Base-by-base conservation (phyloP, 257 asterid genomes). In the Rehmannia glutinosa region DNA sequence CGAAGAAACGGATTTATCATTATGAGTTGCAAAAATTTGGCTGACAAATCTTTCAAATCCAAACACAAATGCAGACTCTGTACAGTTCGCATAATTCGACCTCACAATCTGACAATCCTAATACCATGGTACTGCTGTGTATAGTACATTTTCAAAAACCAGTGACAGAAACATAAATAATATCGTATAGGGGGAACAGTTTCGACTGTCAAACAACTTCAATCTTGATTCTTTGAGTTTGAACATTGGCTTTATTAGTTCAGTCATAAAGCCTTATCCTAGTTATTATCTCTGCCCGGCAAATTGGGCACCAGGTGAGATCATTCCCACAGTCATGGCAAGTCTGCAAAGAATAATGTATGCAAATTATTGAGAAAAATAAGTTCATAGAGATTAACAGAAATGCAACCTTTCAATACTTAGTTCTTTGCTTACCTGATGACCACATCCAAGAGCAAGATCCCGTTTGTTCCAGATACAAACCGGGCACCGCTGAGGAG, bases 381-480 rank as follows among this genome's bases (percentile, higher is more conserved):
- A 35, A 3, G 7, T n/a, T 28, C 13, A 27, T 0, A 1, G n/a
- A 12, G 10, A 21, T 59, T 1, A 45, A 12, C 12, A 32, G 27
- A 49, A 9, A 47, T 17, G 19, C 15, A 43, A 42, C 49, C 56
- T 13, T 7, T 13, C 12, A 45, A 32, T 43, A 23, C 45, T 11
- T 6, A 8, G 8, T 15, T 47, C 38, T 45, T 23, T 15, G 28
- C 42, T 68, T 71, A 83, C 86, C 77, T 65, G 86, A 81, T 83
- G 89, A 6, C 86, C 89, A 17, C 89, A 83, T 57, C 86, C 86
- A 8, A 83, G 73, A 0, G 76, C 86, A 47, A 78, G 71, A 53
- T 83, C 71, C 27, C 75, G 64, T 65, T 47, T 68, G 45, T 61
- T 77, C 70, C 70, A 76, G 72, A 21, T 28, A 74, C 89, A 83